phyloP scores from a whole-genome alignment of 495 filamentous ascomycete genomes.

The Aspergillus affinis region DNA sequence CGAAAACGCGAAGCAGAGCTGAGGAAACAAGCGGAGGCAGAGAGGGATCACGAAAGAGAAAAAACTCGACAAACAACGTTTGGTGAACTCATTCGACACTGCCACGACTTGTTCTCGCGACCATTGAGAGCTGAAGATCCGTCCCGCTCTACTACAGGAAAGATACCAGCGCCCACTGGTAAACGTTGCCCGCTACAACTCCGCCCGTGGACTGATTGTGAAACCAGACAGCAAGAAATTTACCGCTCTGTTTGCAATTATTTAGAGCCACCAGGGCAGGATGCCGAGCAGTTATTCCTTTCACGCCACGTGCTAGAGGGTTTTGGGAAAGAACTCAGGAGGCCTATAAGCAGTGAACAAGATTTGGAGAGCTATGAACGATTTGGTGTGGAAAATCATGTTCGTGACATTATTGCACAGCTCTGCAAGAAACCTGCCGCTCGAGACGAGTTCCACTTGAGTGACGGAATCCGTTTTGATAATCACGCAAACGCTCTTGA shows the following conservation, averaged over 20 bases:
- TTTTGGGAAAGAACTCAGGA: too few relatives aligned
- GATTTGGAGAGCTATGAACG: too few relatives aligned
- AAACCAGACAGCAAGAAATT: slow-evolving; percentile 27
- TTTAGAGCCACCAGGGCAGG: slow-evolving; percentile 19
- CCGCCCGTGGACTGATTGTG: slow-evolving; percentile 29
- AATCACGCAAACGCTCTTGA: too few relatives aligned
- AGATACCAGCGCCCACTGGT: slow-evolving; percentile 28
- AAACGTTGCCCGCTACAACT: slow-evolving; percentile 32
- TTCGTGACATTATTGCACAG: too few relatives aligned
- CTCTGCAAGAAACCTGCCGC: too few relatives aligned
- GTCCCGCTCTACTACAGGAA: slow-evolving; percentile 34
- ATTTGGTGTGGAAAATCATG: too few relatives aligned
- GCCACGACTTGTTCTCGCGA: slow-evolving; percentile 33
- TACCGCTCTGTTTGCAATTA: slow-evolving; percentile 25
- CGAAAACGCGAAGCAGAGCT: slow-evolving; percentile 1
- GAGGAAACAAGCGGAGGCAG: slow-evolving; percentile 12
- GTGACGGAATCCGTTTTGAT: too few relatives aligned
- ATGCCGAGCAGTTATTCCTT: too few relatives aligned
- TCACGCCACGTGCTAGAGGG: too few relatives aligned
- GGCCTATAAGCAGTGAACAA: too few relatives aligned
- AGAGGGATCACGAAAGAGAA: slow-evolving; percentile 2
- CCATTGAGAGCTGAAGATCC: slow-evolving; percentile 19
- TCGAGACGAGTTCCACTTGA: too few relatives aligned
- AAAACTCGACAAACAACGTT: slow-evolving; percentile 31
- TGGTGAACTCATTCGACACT: slow-evolving; percentile 33